Evolutionary conservation across 257 asterid genomes (phyloP).

Genomic region (Phtheirospermum japonicum): DNA sequence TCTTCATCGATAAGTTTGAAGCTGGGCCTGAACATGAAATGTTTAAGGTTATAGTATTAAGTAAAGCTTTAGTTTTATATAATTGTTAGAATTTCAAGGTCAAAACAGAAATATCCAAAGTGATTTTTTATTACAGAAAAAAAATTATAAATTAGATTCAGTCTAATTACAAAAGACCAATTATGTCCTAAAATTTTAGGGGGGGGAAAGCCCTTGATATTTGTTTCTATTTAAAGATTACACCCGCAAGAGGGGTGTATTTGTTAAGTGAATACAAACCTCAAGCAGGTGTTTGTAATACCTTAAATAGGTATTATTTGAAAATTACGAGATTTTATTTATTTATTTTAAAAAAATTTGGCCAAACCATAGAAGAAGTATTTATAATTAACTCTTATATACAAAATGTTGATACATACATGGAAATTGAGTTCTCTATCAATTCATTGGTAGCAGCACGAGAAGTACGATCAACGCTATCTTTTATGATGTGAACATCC

Average conservation of each 20-base stretch:
- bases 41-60: slow-evolving; percentile 7
- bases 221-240: background rate
- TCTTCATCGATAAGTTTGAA: slow-evolving; percentile 82
- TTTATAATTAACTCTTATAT: background rate
- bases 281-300: background rate
- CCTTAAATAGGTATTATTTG: background rate
- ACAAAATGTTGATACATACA: slow-evolving; percentile 38
- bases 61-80: background rate
- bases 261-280: background rate
- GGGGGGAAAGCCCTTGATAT: background rate
- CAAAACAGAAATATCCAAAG: background rate
- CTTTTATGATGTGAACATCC: slow-evolving; percentile 38
- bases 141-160: background rate
- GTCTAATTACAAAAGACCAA: background rate
- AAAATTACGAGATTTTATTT: too few relatives aligned
- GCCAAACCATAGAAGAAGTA: background rate
- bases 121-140: background rate
- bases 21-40: slow-evolving; percentile 69
- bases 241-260: background rate
- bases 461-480: slow-evolving; percentile 33
- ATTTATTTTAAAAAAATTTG: background rate
- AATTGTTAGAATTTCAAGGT: slow-evolving; percentile 3
- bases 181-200: background rate
- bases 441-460: slow-evolving; percentile 38
- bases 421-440: slow-evolving; percentile 43